phyloP scores from a whole-genome alignment of 495 filamentous ascomycete species.

The Xylaria flabelliformis region DNA sequence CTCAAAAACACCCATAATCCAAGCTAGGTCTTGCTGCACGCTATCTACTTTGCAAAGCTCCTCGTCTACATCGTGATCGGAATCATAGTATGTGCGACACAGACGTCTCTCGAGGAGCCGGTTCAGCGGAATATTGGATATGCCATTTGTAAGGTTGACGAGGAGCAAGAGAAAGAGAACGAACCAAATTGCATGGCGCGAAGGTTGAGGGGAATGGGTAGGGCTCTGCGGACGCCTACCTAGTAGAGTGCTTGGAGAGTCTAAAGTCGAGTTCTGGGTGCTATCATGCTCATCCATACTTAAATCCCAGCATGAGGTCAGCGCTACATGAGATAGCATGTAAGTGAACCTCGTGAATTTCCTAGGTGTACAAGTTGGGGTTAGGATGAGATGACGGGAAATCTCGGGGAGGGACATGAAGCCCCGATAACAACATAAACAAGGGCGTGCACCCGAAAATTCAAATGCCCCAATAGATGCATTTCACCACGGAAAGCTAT shows the following conservation, averaged over 20 bases:
- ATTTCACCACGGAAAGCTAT: not conserved
- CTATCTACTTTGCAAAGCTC: slow-evolving; percentile 54
- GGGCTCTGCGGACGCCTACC: not conserved
- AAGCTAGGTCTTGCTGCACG: slow-evolving; percentile 52
- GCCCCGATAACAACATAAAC: not conserved
- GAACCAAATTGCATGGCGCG: slow-evolving; percentile 34
- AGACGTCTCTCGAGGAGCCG: slow-evolving; percentile 55
- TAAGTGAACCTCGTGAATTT: not conserved
- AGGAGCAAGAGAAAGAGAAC: slow-evolving; percentile 49
- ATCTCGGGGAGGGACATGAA: not conserved
- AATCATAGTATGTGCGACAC: slow-evolving; percentile 53
- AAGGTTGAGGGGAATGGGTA: not conserved
- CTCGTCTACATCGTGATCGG: slow-evolving; percentile 49
- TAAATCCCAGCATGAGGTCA: not conserved
- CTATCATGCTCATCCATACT: slow-evolving; percentile 24
- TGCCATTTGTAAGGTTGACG: slow-evolving; percentile 50
- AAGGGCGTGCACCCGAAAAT: not conserved
- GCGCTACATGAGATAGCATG: not conserved
- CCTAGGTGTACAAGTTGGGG: not conserved
- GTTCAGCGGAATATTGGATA: slow-evolving; percentile 56
- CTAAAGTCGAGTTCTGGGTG: not conserved
- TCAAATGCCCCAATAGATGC: not conserved
- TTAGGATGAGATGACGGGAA: not conserved
- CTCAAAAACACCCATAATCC: slow-evolving; percentile 52
- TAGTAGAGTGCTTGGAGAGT: not conserved